Evolutionary conservation across 768 basidiomycete genomes (phyloP), one percentile per base, ranked within the genome.

Genomic region (Tricholoma sp.): DNA sequence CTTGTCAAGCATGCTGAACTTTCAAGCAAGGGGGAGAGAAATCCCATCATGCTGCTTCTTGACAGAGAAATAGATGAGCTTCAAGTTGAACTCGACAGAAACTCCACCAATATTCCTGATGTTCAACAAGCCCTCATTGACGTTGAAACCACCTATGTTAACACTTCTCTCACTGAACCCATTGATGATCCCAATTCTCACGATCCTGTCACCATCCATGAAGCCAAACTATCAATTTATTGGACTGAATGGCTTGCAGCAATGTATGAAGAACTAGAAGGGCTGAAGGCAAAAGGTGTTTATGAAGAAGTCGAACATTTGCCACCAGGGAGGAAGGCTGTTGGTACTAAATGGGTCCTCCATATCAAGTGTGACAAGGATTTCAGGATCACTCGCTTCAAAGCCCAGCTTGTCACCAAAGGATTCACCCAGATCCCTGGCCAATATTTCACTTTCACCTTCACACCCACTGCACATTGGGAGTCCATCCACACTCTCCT

Each of bases 401-500:
- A 27, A 5, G 22, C 45, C 3, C 11, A 5, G 4, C 12, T 47
- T 3, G 45, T 47, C 2, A 11, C 45, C 45, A 47, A 47, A 7
- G 45, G 45, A 27, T 47, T 47, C 14, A 47, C 45, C 12, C 45
- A 47, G 12, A 7, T 47, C 11, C 45, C 45, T 14, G 4, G 45
- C 9, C 11, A 24, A 5, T 21, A 47, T 47, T 47, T 24, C 14
- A 27, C 21, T 16, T 22, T 24, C 21, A 47, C 45, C 22, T 47
- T 47, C 4, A 10, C 45, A 22, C 22, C 45, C 11, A 7, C 64
- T 3, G 70, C 66, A 5, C 58, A 57, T 7, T 56, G 64, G 22
- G 58, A 65, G 9, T 69, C 69, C 0, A 58, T 71, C 54, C 65
- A 66, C 3, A 59, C 65, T 0, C 21, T 73, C 9, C 61, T 73